A percentile compares a stretch with the other conserved stretches of the same genome.
Conservation (phyloP, 305 asterid genomes). For the Fraxinus nigra region DNA sequence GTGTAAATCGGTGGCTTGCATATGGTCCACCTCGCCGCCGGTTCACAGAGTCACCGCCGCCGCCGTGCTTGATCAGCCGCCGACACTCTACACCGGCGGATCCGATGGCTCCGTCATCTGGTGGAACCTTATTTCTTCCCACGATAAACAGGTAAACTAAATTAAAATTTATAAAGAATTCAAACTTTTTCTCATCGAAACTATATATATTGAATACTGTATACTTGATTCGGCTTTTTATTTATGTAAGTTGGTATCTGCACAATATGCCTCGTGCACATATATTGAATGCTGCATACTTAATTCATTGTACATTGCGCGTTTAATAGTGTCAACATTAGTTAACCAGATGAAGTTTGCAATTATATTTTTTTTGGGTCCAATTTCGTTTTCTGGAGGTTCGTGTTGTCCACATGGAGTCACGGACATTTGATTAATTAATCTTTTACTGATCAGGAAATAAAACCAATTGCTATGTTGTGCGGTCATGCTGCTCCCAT, state of each 20-base stretch:
- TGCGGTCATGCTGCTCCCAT: conserved; percentile 90
- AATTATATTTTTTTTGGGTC: background rate
- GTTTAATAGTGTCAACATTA: background rate
- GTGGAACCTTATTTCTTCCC: conserved; percentile 69
- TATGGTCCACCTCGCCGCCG: conserved; percentile 94
- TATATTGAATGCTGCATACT: background rate
- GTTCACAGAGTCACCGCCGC: conserved; percentile 79
- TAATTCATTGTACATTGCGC: background rate
- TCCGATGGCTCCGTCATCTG: conserved; percentile 99
- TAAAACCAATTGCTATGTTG: conserved; percentile 81
- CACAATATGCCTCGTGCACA: background rate
- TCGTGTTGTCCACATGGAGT: background rate
- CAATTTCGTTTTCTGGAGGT: background rate
- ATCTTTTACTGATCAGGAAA: conserved; percentile 58
- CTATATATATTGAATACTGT: background rate
- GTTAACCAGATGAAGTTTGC: background rate
- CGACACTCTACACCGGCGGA: conserved; percentile 94
- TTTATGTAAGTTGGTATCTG: background rate
- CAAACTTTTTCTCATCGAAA: background rate
- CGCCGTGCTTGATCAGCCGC: conserved; percentile 65
- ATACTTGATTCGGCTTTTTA: background rate
- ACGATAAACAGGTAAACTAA: conserved; percentile 34
- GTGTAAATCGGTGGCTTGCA: conserved; percentile 93
- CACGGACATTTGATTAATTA: conserved; percentile 1
- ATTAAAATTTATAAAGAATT: background rate